Base-by-base conservation (phyloP, 2,329 filamentous ascomycete genomes). In the Exophiala xenobiotica region DNA sequence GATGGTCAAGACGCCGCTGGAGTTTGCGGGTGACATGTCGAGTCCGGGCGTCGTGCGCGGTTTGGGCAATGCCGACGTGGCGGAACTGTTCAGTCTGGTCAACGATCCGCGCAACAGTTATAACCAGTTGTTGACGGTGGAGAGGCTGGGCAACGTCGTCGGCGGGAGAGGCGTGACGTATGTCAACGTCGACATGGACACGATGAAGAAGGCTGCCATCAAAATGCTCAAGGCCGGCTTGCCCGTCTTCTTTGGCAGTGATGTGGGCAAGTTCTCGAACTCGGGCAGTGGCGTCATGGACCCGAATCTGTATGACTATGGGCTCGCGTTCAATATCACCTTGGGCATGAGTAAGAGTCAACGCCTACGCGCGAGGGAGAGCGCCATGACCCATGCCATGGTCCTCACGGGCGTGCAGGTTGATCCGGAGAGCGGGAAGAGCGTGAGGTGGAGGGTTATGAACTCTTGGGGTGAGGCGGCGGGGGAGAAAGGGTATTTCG, bases 381-480 rank as follows among this genome's bases (percentile, higher is more conserved):
- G 81, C 47, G 78, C 81, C 44, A 95, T 96, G 90, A 95, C 90
- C 1, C 90, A 95, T 64, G 90, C 90, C 3, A 95, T 95, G 90
- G 88, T 95, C 0, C 70, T 96, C 56, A 95, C 89, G 2, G 90
- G 82, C 1, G 90, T 95, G 39, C 90, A 96, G 65, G 68, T 95
- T 2, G 85, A n/a, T n/a, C n/a, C n/a, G n/a, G n/a, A 87, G 22
- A 71, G 81, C 53, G 59, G 56, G 8, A 79, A 82, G 68, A 77
- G 82, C 2, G 80, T 90, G 1, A 75, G 90, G 38, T 96, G 90
- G 90, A 76, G 89, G 47, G 88, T 95, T 5, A 86, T 95, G 77
- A 95, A 95, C 67, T 87, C 82, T 49, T 95, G 90, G 90, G 88
- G 87, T 9, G 77, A 81, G 33, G 72, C 65, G 0, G 79, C 78